These are phyloP conservation scores for Fistulinella prunicolor DNA, from an alignment of 768 basidiomycete genomes.

Conservation along the genomic window DNA sequence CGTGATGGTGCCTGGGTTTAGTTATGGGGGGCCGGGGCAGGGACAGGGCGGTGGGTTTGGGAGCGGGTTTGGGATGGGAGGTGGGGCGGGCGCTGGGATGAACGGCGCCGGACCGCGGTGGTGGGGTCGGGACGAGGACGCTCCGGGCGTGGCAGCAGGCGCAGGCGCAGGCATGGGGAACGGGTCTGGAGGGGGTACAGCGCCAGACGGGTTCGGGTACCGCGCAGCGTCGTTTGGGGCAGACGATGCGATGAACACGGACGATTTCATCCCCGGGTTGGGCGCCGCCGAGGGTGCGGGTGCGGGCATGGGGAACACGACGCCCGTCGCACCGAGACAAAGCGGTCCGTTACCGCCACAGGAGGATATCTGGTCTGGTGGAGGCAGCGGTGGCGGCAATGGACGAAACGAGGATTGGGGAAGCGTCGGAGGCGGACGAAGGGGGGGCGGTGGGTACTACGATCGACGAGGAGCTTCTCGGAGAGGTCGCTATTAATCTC, in stretches of 20 bases:
- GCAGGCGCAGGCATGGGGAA: conserved; percentile 3
- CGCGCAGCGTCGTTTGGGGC: conserved; percentile 24
- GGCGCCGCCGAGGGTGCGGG: conserved; percentile 33
- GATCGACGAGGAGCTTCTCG: conserved; percentile 25
- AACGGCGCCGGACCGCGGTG: conserved; percentile 24
- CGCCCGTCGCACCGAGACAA: conserved; percentile 33
- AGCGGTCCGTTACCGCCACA: conserved; percentile 44
- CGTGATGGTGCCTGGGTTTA: conserved; percentile 71
- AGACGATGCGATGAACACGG: conserved; percentile 35
- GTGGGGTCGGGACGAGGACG: conserved; percentile 50
- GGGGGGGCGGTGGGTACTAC: conserved; percentile 27
- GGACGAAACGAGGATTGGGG: conserved; percentile 39
- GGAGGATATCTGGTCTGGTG: conserved; percentile 48
- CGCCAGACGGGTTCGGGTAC: conserved; percentile 22
- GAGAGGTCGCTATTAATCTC: conserved; percentile 24
- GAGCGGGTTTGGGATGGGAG: conserved; percentile 21
- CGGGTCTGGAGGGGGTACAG: conserved; percentile 5
- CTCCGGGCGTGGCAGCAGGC: conserved; percentile 4
- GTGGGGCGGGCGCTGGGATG: conserved; percentile 22
- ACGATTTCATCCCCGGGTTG: conserved; percentile 67
- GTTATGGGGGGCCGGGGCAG: conserved; percentile 38
- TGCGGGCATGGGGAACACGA: neutral
- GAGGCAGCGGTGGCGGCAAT: conserved; percentile 25
- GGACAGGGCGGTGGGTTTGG: conserved; percentile 12
- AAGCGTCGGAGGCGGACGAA: conserved; percentile 29